Evolutionary conservation across 129 eudicot species (phyloP).

Genomic region (Artemisia annua): DNA sequence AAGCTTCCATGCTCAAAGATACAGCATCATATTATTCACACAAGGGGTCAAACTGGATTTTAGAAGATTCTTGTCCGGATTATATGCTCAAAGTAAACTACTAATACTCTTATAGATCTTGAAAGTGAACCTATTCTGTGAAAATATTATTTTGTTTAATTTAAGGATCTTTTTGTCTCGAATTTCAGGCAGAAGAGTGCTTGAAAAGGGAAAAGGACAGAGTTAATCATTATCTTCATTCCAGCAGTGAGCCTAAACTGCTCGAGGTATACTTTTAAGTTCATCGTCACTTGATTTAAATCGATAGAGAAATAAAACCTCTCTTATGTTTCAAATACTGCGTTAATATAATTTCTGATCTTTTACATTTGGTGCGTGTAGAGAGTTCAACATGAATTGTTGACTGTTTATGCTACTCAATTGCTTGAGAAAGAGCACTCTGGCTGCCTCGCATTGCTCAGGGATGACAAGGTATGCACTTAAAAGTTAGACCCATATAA

Average conservation of each 20-base stretch:
- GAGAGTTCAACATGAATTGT: too few species aligned
- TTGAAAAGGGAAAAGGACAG: slow-evolving; percentile 73
- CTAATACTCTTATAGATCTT: background rate
- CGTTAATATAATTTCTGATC: too few species aligned
- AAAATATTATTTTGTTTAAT: slow-evolving; percentile 8
- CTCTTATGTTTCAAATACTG: too few species aligned
- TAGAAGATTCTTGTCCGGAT: slow-evolving; percentile 87
- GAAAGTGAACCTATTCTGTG: background rate
- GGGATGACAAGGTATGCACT: too few species aligned
- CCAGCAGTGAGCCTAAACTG: slow-evolving; percentile 76
- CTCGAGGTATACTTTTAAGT: slow-evolving; percentile 31
- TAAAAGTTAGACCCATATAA: too few species aligned
- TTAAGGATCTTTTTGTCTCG: background rate
- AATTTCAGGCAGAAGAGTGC: slow-evolving; percentile 77
- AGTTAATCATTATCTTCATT: slow-evolving; percentile 74
- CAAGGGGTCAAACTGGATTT: slow-evolving; percentile 90
- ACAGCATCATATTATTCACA: slow-evolving; percentile 56
- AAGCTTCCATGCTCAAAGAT: slow-evolving; percentile 69
- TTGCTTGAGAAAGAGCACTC: too few species aligned
- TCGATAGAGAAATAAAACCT: too few species aligned
- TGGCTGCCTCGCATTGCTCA: too few species aligned
- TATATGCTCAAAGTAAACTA: slow-evolving; percentile 66
- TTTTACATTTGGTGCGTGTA: too few species aligned
- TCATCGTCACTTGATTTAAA: too few species aligned
- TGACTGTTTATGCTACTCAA: too few species aligned